Base-by-base conservation (phyloP, 306 rosid genomes). In the Gleditsia sinensis region DNA sequence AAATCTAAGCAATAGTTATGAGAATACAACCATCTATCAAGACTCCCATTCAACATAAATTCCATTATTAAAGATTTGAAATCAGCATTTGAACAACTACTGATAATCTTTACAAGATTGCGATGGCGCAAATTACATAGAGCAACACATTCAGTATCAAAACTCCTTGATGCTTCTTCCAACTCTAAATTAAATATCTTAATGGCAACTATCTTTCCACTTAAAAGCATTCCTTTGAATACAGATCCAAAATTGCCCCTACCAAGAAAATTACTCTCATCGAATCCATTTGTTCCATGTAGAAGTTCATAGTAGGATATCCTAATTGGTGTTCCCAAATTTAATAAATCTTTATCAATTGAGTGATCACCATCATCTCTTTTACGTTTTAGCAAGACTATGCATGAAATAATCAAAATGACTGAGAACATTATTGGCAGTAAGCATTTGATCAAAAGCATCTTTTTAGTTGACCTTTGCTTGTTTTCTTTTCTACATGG, bases 31-130 rank as follows among this genome's bases (percentile, higher is more conserved):
- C 71, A 70, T 49, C 30, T 50, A 16, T 78, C 82, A 43, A 78
- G 61, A 34, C 76, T 78, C 17, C 82, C 82, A 69, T 78, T 69
- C 5, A 70, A 50, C 72, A 70, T 78, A 62, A 70, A 69, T 6
- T 78, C 66, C 82, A 78, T 78, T 4, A 77, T 56, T 42, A 77
- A 19, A 49, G 55, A 40, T 53, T 50, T 77, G 58, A 48, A 60
- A 27, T 77, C 61, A 1, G 3, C 0, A 68, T 51, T 77, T 58
- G 81, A 58, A 69, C 81, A 68, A 77, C 75, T 32, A 36, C 21
- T 23, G 6, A 77, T 69, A 28, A 77, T 48, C 70, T 68, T 51
- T 36, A 58, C 54, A 20, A 78, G 77, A 70, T 78, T 78, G 14
- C 77, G 59, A 53, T 78, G 82, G 0, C 82, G 67, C 9, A 71